These are phyloP conservation scores for Saturnispora gosingensis DNA, from an alignment of 805 yeast species.

Conservation along the genomic window DNA sequence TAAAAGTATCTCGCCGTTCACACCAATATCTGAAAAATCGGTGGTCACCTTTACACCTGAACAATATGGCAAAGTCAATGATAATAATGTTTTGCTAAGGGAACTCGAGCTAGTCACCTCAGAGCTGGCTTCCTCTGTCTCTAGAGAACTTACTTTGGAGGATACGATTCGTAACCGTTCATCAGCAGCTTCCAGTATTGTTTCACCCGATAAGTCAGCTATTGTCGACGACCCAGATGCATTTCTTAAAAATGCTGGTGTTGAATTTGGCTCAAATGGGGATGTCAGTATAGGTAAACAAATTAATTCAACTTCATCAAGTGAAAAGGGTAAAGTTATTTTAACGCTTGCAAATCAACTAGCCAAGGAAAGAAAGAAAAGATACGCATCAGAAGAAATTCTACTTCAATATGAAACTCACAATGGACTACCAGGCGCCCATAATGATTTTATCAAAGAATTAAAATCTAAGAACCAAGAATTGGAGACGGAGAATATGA, in stretches of 20 bases:
- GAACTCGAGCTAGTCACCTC: conserved; percentile 62
- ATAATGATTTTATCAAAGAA: conserved; percentile 39
- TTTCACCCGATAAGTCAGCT: background rate
- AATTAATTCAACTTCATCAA: conserved; percentile 4
- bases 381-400: conserved; percentile 67
- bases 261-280: conserved; percentile 17
- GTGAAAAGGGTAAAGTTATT: conserved; percentile 35
- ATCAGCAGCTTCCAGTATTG: background rate
- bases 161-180: conserved; percentile 8
- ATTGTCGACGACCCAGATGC: background rate
- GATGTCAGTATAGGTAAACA: conserved; percentile 2
- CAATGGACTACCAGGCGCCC: conserved; percentile 34
- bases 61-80: conserved; percentile 52
- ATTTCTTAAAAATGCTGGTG: background rate
- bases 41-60: conserved; percentile 37
- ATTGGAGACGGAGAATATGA: background rate
- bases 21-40: conserved; percentile 6
- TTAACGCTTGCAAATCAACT: conserved; percentile 47
- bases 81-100: conserved; percentile 47
- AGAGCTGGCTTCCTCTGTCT: conserved; percentile 64
- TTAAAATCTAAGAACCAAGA: conserved; percentile 21
- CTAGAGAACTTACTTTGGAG: conserved; percentile 58
- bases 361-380: conserved; percentile 52
- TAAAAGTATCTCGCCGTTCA: conserved; percentile 6
- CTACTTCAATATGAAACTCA: conserved; percentile 41